Conservation (phyloP, 2,329 filamentous ascomycete species). For the Sclerotinia sclerotiorum region DNA sequence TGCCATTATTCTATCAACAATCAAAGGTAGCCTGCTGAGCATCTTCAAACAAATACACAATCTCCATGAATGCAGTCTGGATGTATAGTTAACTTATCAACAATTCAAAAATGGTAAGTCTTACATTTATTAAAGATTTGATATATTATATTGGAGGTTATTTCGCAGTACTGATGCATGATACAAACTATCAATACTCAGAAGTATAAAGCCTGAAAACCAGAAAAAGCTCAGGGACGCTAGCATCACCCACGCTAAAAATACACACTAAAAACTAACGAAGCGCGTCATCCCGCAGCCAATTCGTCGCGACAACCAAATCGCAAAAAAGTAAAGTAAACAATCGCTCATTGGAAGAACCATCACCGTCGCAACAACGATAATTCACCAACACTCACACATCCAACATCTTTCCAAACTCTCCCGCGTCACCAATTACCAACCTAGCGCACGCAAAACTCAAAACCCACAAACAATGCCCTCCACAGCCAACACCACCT, state of each 20-base stretch:
- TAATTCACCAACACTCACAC: neutral
- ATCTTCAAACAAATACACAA: no score
- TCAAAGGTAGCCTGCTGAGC: neutral
- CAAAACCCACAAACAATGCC: neutral
- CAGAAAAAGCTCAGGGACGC: neutral
- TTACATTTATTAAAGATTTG: neutral
- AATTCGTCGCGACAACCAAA: constrained; percentile 12
- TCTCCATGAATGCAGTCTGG: neutral
- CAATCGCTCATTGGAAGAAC: neutral
- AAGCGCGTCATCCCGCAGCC: constrained; percentile 1
- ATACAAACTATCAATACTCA: neutral
- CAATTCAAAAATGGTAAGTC: neutral
- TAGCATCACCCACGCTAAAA: neutral
- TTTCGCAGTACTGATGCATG: neutral
- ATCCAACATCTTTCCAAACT: neutral
- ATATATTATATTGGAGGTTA: neutral
- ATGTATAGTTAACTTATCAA: neutral
- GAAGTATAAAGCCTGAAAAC: neutral
- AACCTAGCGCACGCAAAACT: neutral
- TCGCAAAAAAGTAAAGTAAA: constrained; percentile 10
- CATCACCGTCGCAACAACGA: neutral
- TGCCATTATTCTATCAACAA: no score
- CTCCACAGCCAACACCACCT: neutral
- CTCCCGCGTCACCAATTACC: neutral
- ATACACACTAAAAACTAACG: neutral